phyloP scores from a whole-genome alignment of 1,284 basidiomycete species.

The Porodaedalea pini region DNA sequence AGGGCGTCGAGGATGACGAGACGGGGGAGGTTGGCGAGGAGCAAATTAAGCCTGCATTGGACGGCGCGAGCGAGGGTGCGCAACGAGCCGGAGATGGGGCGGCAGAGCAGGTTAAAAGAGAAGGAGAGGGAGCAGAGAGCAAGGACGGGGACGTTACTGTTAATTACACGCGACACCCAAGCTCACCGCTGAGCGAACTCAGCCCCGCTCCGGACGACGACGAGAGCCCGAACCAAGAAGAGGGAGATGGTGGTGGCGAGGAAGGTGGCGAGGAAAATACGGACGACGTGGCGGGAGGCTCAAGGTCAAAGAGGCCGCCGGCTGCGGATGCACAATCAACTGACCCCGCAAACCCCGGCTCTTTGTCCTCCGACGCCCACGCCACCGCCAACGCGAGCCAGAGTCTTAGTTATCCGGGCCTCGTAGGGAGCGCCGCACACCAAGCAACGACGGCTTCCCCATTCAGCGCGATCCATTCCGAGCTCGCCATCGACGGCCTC shows the following conservation, averaged over 20 bases:
- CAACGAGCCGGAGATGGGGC: neutral
- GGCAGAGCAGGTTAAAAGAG: neutral
- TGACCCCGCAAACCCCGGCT: neutral
- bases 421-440: neutral
- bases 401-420: neutral
- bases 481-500: neutral
- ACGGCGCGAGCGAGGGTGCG: neutral
- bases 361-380: neutral
- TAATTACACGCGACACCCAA: slow-evolving; percentile 5
- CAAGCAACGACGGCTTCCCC: neutral
- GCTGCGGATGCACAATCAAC: neutral
- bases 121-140: neutral
- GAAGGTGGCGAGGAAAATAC: neutral
- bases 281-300: neutral
- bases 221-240: slow-evolving; percentile 6
- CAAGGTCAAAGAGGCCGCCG: neutral
- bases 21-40: neutral
- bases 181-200: slow-evolving; percentile 19
- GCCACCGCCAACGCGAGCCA: neutral
- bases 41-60: neutral
- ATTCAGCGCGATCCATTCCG: neutral
- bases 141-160: neutral
- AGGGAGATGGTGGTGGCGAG: neutral
- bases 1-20: neutral
- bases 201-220: slow-evolving; percentile 16